Base-by-base conservation (phyloP, 2,329 filamentous ascomycete genomes). In the Ceratocystiopsis brevicomis region DNA sequence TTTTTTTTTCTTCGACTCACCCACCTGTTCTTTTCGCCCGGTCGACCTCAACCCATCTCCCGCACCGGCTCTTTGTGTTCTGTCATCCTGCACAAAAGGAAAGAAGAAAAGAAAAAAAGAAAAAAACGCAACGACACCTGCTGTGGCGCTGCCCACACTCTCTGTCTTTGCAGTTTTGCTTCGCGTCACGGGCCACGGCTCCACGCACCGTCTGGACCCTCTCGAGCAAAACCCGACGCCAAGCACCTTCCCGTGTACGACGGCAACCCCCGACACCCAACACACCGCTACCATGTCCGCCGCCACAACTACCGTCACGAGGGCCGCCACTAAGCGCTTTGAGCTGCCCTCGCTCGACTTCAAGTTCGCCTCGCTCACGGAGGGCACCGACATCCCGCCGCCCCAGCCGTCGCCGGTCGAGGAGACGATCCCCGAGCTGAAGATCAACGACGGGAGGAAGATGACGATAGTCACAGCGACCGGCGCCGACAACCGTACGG, bases 301-400 rank as follows among this genome's bases (percentile, higher is more conserved):
- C 37, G 50, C 48, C 40, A 51, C 53, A 39, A 52, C 52, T 37
- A 45, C 48, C 38, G 45, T 48, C 37, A 50, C 47, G 39, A 37
- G 51, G 16, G 39, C 42, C 16, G 40, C 36, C 17, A 16, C 40
- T 40, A 58, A 56, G 47, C 54, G 56, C 18, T 76, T 76, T 49
- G 68, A 75, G 59, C 65, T 76, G 45, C 72, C 72, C 10, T 66
- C 64, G 39, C 63, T 76, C 47, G 61, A 76, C 49, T 65, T 76
- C 59, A 67, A 73, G 50, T 73, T 75, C 51, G 64, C 66, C 46
- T 71, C 66, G 39, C 61, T 76, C 53, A 76, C 72, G 38, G 71
- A 76, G 37, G 72, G 72, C 43, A 76, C 72, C 54, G 54, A 71
- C 53, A 76, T 76, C 50, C 72, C 72, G 38, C 68, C 72, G 30